Conservation (phyloP, 2,329 filamentous ascomycete genomes). For the Nannizzia gypsea region DNA sequence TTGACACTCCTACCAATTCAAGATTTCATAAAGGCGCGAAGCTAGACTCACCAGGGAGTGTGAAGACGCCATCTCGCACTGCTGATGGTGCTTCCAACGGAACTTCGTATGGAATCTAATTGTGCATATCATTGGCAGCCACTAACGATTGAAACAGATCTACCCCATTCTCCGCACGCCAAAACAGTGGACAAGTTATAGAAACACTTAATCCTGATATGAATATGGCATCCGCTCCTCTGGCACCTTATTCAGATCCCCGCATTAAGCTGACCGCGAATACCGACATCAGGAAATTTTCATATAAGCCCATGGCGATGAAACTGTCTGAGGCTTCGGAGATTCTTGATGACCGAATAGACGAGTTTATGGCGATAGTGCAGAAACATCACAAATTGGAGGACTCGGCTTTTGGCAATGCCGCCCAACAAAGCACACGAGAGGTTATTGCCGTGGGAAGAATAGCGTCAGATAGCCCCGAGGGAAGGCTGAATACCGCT, state of each 20-base stretch:
- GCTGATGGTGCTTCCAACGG: slow-evolving; percentile 25
- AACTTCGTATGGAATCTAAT: slow-evolving; percentile 16
- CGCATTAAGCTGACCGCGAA: slow-evolving; percentile 76
- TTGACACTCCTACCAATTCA: slow-evolving; percentile 35
- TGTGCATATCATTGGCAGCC: background rate
- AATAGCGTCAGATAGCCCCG: slow-evolving; percentile 76
- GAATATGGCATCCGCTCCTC: slow-evolving; percentile 52
- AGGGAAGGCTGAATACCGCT: slow-evolving; percentile 73
- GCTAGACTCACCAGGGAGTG: slow-evolving; percentile 35
- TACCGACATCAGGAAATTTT: slow-evolving; percentile 80
- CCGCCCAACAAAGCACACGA: slow-evolving; percentile 68
- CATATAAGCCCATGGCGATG: slow-evolving; percentile 88
- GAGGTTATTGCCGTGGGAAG: slow-evolving; percentile 84
- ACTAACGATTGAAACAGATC: slow-evolving; percentile 19
- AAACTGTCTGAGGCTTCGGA: slow-evolving; percentile 86
- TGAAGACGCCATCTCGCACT: slow-evolving; percentile 23
- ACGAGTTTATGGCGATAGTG: slow-evolving; percentile 67
- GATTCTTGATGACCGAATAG: slow-evolving; percentile 87
- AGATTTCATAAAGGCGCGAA: slow-evolving; percentile 35
- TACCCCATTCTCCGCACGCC: slow-evolving; percentile 62
- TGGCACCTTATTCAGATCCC: slow-evolving; percentile 59
- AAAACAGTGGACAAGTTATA: slow-evolving; percentile 66
- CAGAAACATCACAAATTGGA: slow-evolving; percentile 65
- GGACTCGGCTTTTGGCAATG: slow-evolving; percentile 73
- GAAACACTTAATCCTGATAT: slow-evolving; percentile 76